Evolutionary conservation across 2,329 filamentous ascomycete species (phyloP).

Genomic region (Alternaria infectoria): DNA sequence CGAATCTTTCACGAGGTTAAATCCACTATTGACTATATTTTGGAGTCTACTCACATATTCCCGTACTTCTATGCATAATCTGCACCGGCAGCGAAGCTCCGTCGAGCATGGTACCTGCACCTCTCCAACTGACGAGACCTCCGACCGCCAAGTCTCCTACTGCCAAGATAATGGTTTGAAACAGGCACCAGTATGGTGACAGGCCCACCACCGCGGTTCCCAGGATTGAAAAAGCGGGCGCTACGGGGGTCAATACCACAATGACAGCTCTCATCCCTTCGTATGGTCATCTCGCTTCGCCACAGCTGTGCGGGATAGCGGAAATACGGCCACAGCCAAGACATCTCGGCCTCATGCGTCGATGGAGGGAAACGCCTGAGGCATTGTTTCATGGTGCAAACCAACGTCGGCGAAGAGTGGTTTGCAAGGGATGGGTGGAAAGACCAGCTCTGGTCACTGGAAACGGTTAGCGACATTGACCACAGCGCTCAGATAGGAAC

Average conservation of each 20-base stretch:
- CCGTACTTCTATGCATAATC: not conserved
- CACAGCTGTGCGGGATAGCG: not conserved
- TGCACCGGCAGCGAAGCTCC: not conserved
- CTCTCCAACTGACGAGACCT: not conserved
- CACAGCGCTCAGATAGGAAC: not conserved
- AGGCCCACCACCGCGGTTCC: not conserved
- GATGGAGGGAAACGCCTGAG: not conserved
- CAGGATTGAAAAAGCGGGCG: not conserved
- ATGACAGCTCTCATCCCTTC: not conserved
- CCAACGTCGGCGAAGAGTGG: not conserved
- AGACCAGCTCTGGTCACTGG: not conserved
- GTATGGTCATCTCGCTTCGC: slow-evolving; percentile 8
- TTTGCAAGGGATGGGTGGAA: not conserved
- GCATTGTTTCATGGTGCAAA: not conserved
- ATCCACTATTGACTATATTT: not conserved
- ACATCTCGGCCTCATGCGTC: not conserved
- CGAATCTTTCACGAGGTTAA: not conserved
- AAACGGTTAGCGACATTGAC: not conserved
- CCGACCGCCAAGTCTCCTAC: slow-evolving; percentile 1
- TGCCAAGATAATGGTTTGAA: slow-evolving; percentile 1
- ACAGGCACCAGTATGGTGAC: not conserved
- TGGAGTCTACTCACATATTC: not conserved
- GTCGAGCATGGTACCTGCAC: not conserved
- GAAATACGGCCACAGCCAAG: slow-evolving; percentile 1
- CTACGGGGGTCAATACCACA: slow-evolving; percentile 1